A percentile compares a stretch with the other conserved stretches of the same genome.
These are phyloP conservation scores for Amanita molliuscula DNA, from an alignment of 768 basidiomycete species.

Conservation along the genomic window DNA sequence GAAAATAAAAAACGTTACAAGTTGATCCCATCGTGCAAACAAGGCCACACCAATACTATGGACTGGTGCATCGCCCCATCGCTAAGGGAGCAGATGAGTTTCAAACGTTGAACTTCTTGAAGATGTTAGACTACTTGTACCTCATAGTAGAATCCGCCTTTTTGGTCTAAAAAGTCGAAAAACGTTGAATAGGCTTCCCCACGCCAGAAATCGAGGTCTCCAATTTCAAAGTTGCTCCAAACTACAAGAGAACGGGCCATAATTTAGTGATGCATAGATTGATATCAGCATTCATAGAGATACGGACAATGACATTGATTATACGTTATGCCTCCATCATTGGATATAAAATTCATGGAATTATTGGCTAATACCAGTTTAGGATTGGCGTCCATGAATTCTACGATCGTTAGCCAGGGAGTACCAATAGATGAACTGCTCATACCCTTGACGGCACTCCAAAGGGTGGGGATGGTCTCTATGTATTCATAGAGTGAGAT, in stretches of 20 bases:
- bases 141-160: constrained; percentile 89
- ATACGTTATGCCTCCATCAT: constrained; percentile 63
- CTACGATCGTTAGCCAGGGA: constrained; percentile 24
- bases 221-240: constrained; percentile 95
- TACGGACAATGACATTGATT: constrained; percentile 65
- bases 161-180: constrained; percentile 71
- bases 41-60: constrained; percentile 87
- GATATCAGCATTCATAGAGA: constrained; percentile 5
- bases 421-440: background rate
- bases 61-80: constrained; percentile 90
- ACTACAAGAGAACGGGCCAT: constrained; percentile 29
- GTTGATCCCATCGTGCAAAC: constrained; percentile 79
- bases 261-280: too few relatives aligned
- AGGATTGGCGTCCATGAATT: constrained; percentile 61
- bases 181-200: constrained; percentile 72
- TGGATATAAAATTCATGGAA: constrained; percentile 72
- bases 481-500: constrained; percentile 76
- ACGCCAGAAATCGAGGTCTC: constrained; percentile 74
- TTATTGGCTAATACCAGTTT: constrained; percentile 55
- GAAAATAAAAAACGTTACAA: constrained; percentile 36
- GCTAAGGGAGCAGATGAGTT: constrained; percentile 24
- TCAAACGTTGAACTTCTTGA: background rate
- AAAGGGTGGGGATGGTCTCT: constrained; percentile 79
- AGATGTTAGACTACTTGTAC: constrained; percentile 13
- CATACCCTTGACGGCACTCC: constrained; percentile 64